A percentile compares a stretch with the other conserved stretches of the same genome.
Conservation (phyloP, 1,284 basidiomycete species). For the Moniliella sp. region DNA sequence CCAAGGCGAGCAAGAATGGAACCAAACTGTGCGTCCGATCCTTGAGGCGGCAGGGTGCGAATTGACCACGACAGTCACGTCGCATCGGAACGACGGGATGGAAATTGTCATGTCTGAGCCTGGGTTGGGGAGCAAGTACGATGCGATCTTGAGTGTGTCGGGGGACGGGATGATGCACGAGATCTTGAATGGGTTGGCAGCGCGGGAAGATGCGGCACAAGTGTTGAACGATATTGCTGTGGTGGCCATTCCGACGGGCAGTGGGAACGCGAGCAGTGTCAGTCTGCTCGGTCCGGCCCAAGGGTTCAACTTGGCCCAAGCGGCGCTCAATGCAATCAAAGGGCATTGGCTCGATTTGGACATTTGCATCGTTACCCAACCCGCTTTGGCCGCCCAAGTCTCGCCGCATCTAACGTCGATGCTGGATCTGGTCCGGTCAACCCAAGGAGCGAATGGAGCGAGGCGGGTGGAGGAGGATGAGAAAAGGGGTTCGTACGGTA, state of each 20-base stretch:
- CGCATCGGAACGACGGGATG: slow-evolving; percentile 46
- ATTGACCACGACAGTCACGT: slow-evolving; percentile 43
- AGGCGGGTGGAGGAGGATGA: too few relatives aligned
- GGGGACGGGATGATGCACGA: slow-evolving; percentile 80
- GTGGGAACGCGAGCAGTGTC: slow-evolving; percentile 56
- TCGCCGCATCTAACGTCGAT: too few relatives aligned
- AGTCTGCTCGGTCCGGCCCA: slow-evolving; percentile 42
- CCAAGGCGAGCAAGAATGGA: slow-evolving; percentile 46
- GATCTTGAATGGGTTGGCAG: slow-evolving; percentile 70
- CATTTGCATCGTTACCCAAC: slow-evolving; percentile 56
- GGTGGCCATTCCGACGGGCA: slow-evolving; percentile 67
- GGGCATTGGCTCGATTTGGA: slow-evolving; percentile 56
- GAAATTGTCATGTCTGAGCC: slow-evolving; percentile 42
- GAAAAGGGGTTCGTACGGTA: slow-evolving; percentile 36
- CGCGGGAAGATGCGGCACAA: slow-evolving; percentile 45
- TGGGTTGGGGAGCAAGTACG: slow-evolving; percentile 42
- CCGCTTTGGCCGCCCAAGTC: too few relatives aligned
- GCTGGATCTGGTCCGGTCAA: too few relatives aligned
- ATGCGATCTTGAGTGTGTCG: slow-evolving; percentile 55
- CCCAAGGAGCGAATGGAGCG: too few relatives aligned
- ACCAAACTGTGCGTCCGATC: slow-evolving; percentile 54
- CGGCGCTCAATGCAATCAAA: slow-evolving; percentile 71
- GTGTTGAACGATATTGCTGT: slow-evolving; percentile 60
- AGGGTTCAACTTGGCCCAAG: slow-evolving; percentile 34
- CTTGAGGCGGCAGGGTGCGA: slow-evolving; percentile 53